Conservation (phyloP, 1,139 yeast species). For the Kurtzmaniella quercitrusa region DNA sequence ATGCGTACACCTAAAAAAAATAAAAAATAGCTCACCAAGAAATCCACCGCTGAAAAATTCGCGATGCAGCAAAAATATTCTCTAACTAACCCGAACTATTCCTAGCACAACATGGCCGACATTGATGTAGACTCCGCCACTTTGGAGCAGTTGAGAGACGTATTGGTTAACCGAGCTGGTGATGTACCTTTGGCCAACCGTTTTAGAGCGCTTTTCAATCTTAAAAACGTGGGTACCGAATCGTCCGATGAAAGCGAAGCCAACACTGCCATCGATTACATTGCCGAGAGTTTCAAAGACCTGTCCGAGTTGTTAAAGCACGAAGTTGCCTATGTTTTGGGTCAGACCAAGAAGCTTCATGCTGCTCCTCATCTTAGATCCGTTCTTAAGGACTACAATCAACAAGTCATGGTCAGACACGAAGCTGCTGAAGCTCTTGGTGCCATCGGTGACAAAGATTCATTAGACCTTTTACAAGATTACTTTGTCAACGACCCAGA, state of each 20-base stretch:
- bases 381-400: slow-evolving; percentile 65
- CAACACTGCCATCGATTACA: slow-evolving; percentile 69
- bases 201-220: slow-evolving; percentile 88
- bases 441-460: slow-evolving; percentile 80
- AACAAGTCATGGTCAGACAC: slow-evolving; percentile 96
- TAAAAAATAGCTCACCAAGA: too few species aligned
- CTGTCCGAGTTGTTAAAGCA: slow-evolving; percentile 92
- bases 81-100: too few species aligned
- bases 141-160: slow-evolving; percentile 67
- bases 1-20: too few species aligned
- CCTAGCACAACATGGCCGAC: slow-evolving; percentile 14
- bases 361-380: slow-evolving; percentile 74
- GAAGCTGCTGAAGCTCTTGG: slow-evolving; percentile 99
- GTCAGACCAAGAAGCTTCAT: slow-evolving; percentile 81
- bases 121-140: slow-evolving; percentile 48
- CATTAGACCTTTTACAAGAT: slow-evolving; percentile 63
- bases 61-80: neutral
- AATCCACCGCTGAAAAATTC: neutral
- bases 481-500: slow-evolving; percentile 72
- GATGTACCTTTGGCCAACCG: slow-evolving; percentile 74
- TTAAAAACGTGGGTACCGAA: slow-evolving; percentile 79
- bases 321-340: slow-evolving; percentile 97
- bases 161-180: slow-evolving; percentile 61
- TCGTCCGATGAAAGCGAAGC: slow-evolving; percentile 50
- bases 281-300: slow-evolving; percentile 76